phyloP scores from a whole-genome alignment of 2,329 filamentous ascomycete species.

The Aspergillus neoniger region DNA sequence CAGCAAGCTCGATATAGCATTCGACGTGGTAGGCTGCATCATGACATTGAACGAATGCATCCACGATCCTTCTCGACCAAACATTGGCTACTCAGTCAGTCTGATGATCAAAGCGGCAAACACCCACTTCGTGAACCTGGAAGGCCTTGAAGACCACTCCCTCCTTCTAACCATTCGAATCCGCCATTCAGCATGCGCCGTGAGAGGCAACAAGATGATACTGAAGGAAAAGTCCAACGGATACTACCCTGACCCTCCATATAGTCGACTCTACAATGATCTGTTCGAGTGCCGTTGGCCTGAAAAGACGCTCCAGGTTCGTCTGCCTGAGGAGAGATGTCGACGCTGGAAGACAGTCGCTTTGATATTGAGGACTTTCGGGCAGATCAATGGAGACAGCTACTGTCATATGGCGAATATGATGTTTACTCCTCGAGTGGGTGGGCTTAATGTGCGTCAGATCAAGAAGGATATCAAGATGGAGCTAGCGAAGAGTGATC shows the following conservation, averaged over 20 bases:
- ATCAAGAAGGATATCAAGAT: conserved; percentile 19
- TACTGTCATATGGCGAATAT: conserved; percentile 26
- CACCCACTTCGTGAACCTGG: conserved; percentile 29
- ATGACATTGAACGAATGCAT: conserved; percentile 27
- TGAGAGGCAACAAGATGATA: conserved; percentile 20
- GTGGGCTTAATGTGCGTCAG: conserved; percentile 28
- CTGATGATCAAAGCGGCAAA: conserved; percentile 21
- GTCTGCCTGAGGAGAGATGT: conserved; percentile 26
- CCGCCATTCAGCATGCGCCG: conserved; percentile 12
- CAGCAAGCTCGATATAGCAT: conserved; percentile 28
- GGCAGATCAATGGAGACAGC: conserved; percentile 23
- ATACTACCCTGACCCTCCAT: conserved; percentile 17
- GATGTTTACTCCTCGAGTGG: conserved; percentile 18
- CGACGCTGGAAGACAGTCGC: conserved; percentile 32
- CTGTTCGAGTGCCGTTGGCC: conserved; percentile 21
- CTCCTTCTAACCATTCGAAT: conserved; percentile 28
- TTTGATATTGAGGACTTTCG: conserved; percentile 30
- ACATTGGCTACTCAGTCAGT: conserved; percentile 12
- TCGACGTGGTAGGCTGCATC: conserved; percentile 25
- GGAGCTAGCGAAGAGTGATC: background rate
- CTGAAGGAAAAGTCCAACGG: conserved; percentile 24
- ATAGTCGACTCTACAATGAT: conserved; percentile 26
- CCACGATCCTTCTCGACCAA: conserved; percentile 11
- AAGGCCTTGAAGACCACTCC: conserved; percentile 31
- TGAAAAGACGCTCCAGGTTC: conserved; percentile 25